Percentiles rank a stretch among this genome's conserved stretches.
Evolutionary conservation across 1,284 basidiomycete species (phyloP).

Genomic region (Trametes pubescens): DNA sequence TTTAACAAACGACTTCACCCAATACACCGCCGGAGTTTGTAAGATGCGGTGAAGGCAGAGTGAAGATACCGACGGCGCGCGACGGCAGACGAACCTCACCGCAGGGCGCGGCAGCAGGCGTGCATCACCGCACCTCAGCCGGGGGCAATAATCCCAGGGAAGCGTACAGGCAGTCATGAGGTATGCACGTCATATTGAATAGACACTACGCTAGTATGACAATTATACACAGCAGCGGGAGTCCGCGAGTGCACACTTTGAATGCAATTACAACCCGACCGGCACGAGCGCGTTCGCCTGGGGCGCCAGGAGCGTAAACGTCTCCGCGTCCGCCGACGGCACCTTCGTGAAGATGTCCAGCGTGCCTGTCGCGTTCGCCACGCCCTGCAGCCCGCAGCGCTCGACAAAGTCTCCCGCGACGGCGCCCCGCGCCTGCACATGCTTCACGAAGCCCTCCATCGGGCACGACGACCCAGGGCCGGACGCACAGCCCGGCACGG

Average conservation of each 20-base stretch:
- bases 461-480: conserved; percentile 50
- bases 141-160: not conserved
- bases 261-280: conserved; percentile 2
- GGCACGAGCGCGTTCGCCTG: conserved; percentile 20
- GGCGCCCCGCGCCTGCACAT: conserved; percentile 39
- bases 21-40: not conserved
- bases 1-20: not conserved
- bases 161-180: not conserved
- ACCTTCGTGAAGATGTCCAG: conserved; percentile 37
- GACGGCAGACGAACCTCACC: not conserved
- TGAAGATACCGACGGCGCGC: not conserved
- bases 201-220: not conserved
- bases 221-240: not conserved
- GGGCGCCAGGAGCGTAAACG: conserved; percentile 21
- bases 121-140: not conserved
- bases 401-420: conserved; percentile 48
- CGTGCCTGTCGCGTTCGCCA: conserved; percentile 43
- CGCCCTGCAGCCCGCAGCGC: conserved; percentile 45
- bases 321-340: conserved; percentile 28
- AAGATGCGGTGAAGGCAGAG: not conserved
- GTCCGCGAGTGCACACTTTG: not conserved
- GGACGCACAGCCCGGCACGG: conserved; percentile 47
- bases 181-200: not conserved
- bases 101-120: not conserved
- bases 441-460: conserved; percentile 42